Conservation (phyloP, 352 stramenopile species). For the Phytophthora constricta region DNA sequence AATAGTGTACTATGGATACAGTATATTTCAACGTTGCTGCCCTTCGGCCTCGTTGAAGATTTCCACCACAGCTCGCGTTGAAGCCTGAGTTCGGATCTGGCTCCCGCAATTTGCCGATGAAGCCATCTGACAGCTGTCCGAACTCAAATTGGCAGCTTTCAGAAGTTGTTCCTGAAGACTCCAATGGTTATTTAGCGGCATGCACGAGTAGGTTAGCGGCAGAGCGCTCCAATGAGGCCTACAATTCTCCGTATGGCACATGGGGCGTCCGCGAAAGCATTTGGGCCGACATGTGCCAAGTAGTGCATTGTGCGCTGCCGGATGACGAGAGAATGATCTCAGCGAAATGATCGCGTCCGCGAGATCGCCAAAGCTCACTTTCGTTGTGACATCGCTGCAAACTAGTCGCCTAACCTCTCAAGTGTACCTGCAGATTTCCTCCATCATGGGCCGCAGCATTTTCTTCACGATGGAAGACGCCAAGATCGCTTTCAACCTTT, state of each 20-base stretch:
- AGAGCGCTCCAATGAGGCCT: not conserved
- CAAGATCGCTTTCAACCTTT: slow-evolving; percentile 10
- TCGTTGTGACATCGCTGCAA: not conserved
- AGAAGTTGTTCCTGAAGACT: too few species aligned
- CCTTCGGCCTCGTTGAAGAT: too few species aligned
- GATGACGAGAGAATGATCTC: not conserved
- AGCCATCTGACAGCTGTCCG: too few species aligned
- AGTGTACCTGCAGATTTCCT: not conserved
- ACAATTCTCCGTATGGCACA: not conserved
- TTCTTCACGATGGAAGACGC: slow-evolving; percentile 9
- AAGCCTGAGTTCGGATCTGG: too few species aligned
- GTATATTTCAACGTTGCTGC: too few species aligned
- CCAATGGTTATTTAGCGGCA: too few species aligned
- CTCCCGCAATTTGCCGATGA: too few species aligned
- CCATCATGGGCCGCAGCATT: not conserved
- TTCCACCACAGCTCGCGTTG: too few species aligned
- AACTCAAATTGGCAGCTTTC: too few species aligned
- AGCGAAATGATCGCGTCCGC: not conserved
- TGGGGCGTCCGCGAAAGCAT: not conserved
- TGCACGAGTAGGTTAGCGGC: too few species aligned
- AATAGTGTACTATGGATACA: too few species aligned
- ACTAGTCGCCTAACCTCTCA: not conserved
- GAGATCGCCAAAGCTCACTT: not conserved
- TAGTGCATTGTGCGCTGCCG: not conserved
- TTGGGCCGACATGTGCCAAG: not conserved